Evolutionary conservation across 371 early-diverging fungal species (phyloP), one percentile per base, ranked within the genome.

Genomic region (Lichtheimia hyalospora): DNA sequence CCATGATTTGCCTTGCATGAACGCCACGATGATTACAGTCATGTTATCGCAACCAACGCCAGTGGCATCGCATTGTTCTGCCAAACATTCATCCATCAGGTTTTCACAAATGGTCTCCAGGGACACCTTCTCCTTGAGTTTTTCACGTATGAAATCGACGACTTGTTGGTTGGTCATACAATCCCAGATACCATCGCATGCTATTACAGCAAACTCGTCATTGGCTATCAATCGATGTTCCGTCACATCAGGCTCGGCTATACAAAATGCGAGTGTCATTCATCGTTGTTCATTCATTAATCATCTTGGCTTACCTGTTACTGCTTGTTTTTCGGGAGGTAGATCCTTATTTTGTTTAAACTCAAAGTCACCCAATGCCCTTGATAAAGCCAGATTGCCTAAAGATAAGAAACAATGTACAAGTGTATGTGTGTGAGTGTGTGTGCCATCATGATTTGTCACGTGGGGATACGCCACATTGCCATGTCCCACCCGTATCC

Each of bases 111-210:
- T 84, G 2, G 28, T 58, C 50, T 62, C 69, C n/a, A 97, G 77
- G 18, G 73, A 58, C 18, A 73, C 56, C 40, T 79, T 72, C 16
- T 87, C 70, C 8, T 83, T 81, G 27, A 96, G 64, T 50, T 77
- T 70, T 34, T 75, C 62, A 43, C 92, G 84, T 34, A 97, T 84
- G 74, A 88, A 96, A 54, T 87, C 85, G 23, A 90, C 84, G 1
- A 92, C 97, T 67, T 95, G 86, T 64, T 95, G 93, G 64, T 93
- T 93, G 3, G 84, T 81, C 85, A 96, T 85, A 74, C 96, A 95
- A 74, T 98, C 98, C 98, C 98, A 98, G 58, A 96, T 96, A 43
- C 97, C 98, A 82, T 97, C 96, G 75, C 96, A 97, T 5, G 95
- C 96, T 28, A 96, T 44, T 16, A 95, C 90, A 41, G 93, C 60